phyloP scores from a whole-genome alignment of 1,284 basidiomycete genomes.

The Schizophyllum commune region DNA sequence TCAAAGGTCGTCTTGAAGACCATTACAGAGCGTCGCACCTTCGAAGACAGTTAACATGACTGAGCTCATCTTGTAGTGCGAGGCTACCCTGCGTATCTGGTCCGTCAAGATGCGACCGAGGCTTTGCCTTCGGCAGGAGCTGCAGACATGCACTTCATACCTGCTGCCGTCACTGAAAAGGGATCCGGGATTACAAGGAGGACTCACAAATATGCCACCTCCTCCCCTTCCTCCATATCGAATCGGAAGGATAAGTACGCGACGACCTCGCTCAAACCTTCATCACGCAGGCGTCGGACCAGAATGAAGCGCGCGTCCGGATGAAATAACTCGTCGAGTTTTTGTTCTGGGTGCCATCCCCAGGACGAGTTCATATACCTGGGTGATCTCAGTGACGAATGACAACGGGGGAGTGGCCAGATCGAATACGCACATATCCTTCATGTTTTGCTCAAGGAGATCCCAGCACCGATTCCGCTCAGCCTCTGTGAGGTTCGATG shows the following conservation, averaged over 20 bases:
- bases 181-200: too few species aligned
- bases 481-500: neutral
- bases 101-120: constrained; percentile 48
- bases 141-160: constrained; percentile 64
- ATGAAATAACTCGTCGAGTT: constrained; percentile 56
- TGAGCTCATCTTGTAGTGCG: constrained; percentile 51
- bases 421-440: constrained; percentile 29
- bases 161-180: too few species aligned
- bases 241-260: constrained; percentile 68
- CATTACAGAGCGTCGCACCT: constrained; percentile 29
- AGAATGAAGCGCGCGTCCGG: constrained; percentile 51
- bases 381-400: neutral
- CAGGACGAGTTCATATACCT: constrained; percentile 54
- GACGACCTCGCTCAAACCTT: constrained; percentile 15
- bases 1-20: neutral
- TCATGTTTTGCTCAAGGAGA: constrained; percentile 54
- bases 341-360: constrained; percentile 55
- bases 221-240: constrained; percentile 50
- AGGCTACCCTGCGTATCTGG: constrained; percentile 41
- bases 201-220: constrained; percentile 62
- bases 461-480: constrained; percentile 27
- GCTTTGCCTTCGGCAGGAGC: constrained; percentile 37
- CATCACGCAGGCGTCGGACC: constrained; percentile 20
- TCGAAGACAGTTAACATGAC: constrained; percentile 68
- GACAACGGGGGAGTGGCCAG: neutral